phyloP scores from a whole-genome alignment of 2,329 filamentous ascomycete species.

The Tothia fuscella region DNA sequence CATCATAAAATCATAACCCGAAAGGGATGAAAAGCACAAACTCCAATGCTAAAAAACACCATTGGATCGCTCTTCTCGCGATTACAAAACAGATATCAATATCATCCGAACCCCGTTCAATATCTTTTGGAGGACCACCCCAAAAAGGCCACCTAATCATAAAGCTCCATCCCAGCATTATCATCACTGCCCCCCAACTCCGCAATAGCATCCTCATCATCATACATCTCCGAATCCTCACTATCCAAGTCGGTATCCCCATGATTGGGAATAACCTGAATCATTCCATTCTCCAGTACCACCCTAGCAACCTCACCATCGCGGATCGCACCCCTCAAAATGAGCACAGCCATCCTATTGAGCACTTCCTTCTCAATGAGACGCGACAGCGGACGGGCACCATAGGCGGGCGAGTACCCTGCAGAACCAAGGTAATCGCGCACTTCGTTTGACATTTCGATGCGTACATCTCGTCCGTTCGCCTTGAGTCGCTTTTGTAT shows the following conservation, averaged over 20 bases:
- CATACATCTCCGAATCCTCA: slow-evolving; percentile 61
- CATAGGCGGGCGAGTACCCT: slow-evolving; percentile 91
- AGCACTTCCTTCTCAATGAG: slow-evolving; percentile 96
- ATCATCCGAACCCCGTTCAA: too few species aligned
- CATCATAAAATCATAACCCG: too few species aligned
- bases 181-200: slow-evolving; percentile 49
- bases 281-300: slow-evolving; percentile 65
- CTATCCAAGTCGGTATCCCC: slow-evolving; percentile 45
- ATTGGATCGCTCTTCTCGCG: too few species aligned
- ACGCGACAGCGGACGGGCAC: slow-evolving; percentile 74
- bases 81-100: too few species aligned
- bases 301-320: slow-evolving; percentile 79
- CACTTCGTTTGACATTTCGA: slow-evolving; percentile 71
- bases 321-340: slow-evolving; percentile 69
- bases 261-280: slow-evolving; percentile 77
- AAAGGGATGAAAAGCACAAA: too few species aligned
- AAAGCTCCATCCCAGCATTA: slow-evolving; percentile 49
- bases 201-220: slow-evolving; percentile 62
- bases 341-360: slow-evolving; percentile 83
- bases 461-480: slow-evolving; percentile 77
- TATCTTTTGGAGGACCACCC: too few species aligned
- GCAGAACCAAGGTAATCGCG: slow-evolving; percentile 86
- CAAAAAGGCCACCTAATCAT: too few species aligned
- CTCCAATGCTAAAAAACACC: too few species aligned
- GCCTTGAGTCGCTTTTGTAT: slow-evolving; percentile 82